Evolutionary conservation across 2,329 filamentous ascomycete genomes (phyloP), one percentile per base, ranked within the genome.

Genomic region (Claviceps quebecensis): DNA sequence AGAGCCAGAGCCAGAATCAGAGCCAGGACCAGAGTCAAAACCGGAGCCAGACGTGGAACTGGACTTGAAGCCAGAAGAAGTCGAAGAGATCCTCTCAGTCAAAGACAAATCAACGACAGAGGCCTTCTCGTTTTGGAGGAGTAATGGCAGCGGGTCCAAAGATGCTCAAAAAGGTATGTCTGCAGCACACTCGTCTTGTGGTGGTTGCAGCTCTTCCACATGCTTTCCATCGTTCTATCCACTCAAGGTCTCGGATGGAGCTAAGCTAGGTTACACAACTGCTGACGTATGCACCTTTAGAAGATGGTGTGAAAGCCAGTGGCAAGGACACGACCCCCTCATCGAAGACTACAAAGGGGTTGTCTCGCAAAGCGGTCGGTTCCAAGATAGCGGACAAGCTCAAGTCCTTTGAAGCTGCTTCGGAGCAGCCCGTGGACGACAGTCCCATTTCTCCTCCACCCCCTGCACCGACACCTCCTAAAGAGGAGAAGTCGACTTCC

Each of bases 41-140:
- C 50, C 53, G 3, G 56, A 55, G 11, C 45, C 49, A 13, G 57
- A 59, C 26, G 54, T 56, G 5, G 58, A 59, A 49, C 52, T 55
- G 26, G 65, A 72, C 26, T 63, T 72, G 50, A 69, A 65, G 11
- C 60, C 67, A 11, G 69, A 72, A 37, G 64, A 73, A 51, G 61
- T 73, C 29, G 70, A 72, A 48, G 69, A 72, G 56, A 62, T 74
- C 17, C 60, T 73, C 37, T 60, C 64, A 6, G 58, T 59, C 6
- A 58, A 60, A 43, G 60, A 63, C 46, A 62, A 63, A 51, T 57
- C 58, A 45, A 64, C 68, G 52, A 60, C 59, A 43, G 69, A 73
- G 52, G 62, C 73, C 0, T 81, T 80, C 62, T 72, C 72, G 57
- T 80, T 80, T 67, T 81, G 77, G 78, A 74, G 77, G 4, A 49